Evolutionary conservation across 805 yeast species (phyloP), one percentile per base, ranked within the genome.

Genomic region (Monosporozyma yasuniensis): DNA sequence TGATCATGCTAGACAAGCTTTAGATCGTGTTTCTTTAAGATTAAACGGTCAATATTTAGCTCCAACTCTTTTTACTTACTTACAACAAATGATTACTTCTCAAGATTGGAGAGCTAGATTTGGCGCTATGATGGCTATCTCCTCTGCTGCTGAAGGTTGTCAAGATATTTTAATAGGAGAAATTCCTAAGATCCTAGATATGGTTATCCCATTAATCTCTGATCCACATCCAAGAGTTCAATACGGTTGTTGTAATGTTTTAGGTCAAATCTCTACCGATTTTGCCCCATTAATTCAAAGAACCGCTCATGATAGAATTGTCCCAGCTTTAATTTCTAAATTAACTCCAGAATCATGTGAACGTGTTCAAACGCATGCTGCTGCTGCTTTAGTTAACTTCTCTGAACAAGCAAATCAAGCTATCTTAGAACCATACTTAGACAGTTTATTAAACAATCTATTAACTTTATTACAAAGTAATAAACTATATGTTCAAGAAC

Each of bases 101-200:
- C 64, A 72, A 30, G 78, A 80, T 53, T 93, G 99, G 99, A 83
- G 95, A 66, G 95, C 89, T 65, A 83, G 96, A 54, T 96, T 90
- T 65, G 99, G 96, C 22, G 96, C 97, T 1, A 71, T 93, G 50
- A 93, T 93, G 98, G 97, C 97, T 0, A 72, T 93, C 25, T 89
- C 97, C 0, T 83, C 96, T 4, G 96, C 96, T 21, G 97, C 97
- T 38, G 99, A 93, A 72, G 99, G 99, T 47, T 91, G 98, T 69
- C 77, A 87, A 46, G 97, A 90, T 56, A 88, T 85, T 12, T 75
- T 93, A 68, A 84, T 87, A 45, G 72, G 78, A 30, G 96, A 89
- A 64, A 84, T 88, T 46, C 86, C 89, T 52, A 80, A 79, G 60
- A 80, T 93, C 44, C 71, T 93, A 56, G 95, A 87, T 59, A 75